phyloP scores from a whole-genome alignment of 2,329 filamentous ascomycete genomes.

The Cytospora schulzeri region DNA sequence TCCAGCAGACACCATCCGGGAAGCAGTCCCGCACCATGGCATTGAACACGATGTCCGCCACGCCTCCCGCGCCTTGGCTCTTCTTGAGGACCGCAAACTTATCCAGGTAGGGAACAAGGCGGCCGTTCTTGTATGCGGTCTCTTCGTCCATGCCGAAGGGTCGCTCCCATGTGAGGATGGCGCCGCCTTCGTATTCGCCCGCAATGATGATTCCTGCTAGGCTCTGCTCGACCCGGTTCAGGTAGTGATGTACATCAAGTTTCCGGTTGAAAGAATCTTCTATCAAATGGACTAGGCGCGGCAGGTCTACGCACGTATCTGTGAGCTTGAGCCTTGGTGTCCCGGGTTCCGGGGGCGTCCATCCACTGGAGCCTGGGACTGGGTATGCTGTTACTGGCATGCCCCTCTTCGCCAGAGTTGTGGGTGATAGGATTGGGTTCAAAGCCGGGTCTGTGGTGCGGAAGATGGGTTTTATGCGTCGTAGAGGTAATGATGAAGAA shows the following conservation, averaged over 20 bases:
- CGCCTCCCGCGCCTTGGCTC: conserved; percentile 86
- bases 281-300: conserved; percentile 81
- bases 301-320: conserved; percentile 80
- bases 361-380: conserved; percentile 64
- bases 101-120: conserved; percentile 89
- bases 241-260: conserved; percentile 81
- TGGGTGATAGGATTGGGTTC: conserved; percentile 40
- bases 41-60: conserved; percentile 95
- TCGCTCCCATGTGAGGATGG: conserved; percentile 91
- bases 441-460: conserved; percentile 20
- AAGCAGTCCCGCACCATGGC: conserved; percentile 91
- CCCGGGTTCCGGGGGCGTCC: conserved; percentile 66
- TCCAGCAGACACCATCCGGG: conserved; percentile 87
- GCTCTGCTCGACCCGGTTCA: conserved; percentile 75
- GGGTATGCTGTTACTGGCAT: conserved; percentile 87
- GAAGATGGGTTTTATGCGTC: conserved; percentile 54
- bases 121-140: conserved; percentile 54
- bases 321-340: conserved; percentile 68
- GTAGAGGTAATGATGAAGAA: conserved; percentile 84
- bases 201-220: conserved; percentile 93
- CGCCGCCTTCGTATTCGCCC: conserved; percentile 94
- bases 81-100: conserved; percentile 93
- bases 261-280: conserved; percentile 90
- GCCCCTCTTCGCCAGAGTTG: conserved; percentile 87
- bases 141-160: conserved; percentile 63